Conservation (phyloP, 306 rosid genomes). For the Carpinus fangiana region DNA sequence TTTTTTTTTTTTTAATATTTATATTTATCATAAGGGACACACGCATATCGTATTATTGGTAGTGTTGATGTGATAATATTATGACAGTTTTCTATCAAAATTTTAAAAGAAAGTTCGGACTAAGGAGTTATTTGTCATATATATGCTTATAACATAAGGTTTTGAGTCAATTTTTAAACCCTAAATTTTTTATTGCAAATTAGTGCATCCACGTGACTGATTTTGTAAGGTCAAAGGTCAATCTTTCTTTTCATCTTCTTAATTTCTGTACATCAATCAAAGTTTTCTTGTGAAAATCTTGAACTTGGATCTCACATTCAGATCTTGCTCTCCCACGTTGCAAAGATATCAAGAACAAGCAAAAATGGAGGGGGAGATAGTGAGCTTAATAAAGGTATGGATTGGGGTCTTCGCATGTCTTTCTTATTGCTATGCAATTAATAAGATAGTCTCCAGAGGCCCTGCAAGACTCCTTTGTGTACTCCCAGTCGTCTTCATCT, state of each 20-base stretch:
- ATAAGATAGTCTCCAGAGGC: slow-evolving; percentile 31
- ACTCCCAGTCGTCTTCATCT: slow-evolving; percentile 40
- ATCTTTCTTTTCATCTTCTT: neutral
- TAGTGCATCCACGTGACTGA: no score
- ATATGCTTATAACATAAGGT: no score
- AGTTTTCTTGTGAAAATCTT: neutral
- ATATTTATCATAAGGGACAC: no score
- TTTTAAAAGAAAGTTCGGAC: no score
- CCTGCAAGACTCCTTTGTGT: slow-evolving; percentile 30
- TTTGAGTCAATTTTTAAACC: no score
- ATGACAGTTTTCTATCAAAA: no score
- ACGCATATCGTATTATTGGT: no score
- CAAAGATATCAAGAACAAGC: neutral
- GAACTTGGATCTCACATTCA: neutral
- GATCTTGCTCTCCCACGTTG: neutral
- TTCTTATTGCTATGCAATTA: slow-evolving; percentile 39
- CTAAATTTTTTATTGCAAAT: no score
- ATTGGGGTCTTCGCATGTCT: slow-evolving; percentile 30
- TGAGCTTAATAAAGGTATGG: slow-evolving; percentile 35
- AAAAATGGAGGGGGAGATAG: slow-evolving; percentile 39
- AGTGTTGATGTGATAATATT: no score
- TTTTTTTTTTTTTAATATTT: no score
- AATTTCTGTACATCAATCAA: neutral
- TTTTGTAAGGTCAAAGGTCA: no score
- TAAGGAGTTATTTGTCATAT: no score